These are phyloP conservation scores for Glycine tomentella DNA, from an alignment of 306 rosid species.

Conservation along the genomic window DNA sequence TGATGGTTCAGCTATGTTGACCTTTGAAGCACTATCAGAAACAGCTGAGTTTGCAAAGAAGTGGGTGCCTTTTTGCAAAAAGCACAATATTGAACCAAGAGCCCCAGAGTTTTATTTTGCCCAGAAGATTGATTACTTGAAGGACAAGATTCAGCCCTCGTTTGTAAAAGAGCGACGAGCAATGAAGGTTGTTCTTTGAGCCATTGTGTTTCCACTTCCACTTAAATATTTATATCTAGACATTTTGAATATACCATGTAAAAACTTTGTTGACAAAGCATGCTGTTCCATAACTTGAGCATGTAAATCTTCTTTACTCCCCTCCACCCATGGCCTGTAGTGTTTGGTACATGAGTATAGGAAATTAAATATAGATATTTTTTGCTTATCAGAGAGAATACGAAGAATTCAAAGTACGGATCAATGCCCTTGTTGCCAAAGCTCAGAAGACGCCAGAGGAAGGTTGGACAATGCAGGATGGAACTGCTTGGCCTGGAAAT, in stretches of 20 bases:
- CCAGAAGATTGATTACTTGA: constrained; percentile 96
- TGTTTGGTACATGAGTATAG: background rate
- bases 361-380: constrained; percentile 25
- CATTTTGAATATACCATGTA: background rate
- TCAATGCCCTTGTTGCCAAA: constrained; percentile 93
- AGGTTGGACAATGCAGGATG: constrained; percentile 99
- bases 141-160: constrained; percentile 97
- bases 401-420: constrained; percentile 93
- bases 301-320: constrained; percentile 9
- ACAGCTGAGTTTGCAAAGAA: constrained; percentile 98
- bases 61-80: constrained; percentile 99
- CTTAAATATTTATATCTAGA: constrained; percentile 29
- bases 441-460: constrained; percentile 99
- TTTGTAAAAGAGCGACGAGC: constrained; percentile 98
- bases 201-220: constrained; percentile 27
- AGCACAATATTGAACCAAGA: constrained; percentile 93
- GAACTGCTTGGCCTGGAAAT: constrained; percentile 99
- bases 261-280: constrained; percentile 13
- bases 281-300: background rate
- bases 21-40: constrained; percentile 96
- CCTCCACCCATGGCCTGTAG: background rate
- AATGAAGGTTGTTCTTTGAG: constrained; percentile 75
- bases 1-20: constrained; percentile 99
- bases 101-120: constrained; percentile 98
- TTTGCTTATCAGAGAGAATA: constrained; percentile 85